Evolutionary conservation across 208 protist species (phyloP).

Genomic region (Crithidia sp.): DNA sequence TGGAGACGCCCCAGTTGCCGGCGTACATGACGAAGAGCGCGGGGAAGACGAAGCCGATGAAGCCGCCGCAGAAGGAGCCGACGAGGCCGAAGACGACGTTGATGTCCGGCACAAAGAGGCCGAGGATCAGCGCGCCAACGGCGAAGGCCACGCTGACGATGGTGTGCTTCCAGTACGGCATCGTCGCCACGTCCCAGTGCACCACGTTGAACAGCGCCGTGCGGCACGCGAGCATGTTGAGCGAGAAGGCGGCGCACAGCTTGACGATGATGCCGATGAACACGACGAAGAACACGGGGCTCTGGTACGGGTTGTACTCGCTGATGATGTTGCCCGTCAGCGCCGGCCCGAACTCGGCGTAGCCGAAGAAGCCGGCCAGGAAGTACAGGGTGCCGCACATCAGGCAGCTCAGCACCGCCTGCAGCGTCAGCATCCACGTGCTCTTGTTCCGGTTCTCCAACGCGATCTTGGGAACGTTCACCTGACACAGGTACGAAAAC

Average conservation of each 20-base stretch:
- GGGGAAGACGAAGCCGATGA: slow-evolving; percentile 79
- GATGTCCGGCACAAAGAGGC: slow-evolving; percentile 72
- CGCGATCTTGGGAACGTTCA: slow-evolving; percentile 2
- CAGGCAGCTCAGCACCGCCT: too few species aligned
- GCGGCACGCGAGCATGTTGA: slow-evolving; percentile 62
- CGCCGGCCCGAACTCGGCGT: slow-evolving; percentile 68
- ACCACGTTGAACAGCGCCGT: slow-evolving; percentile 60
- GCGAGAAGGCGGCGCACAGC: slow-evolving; percentile 52
- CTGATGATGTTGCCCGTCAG: slow-evolving; percentile 46
- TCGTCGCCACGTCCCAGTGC: slow-evolving; percentile 46
- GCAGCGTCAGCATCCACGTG: slow-evolving; percentile 45
- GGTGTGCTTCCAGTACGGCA: slow-evolving; percentile 67
- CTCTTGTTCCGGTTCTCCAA: slow-evolving; percentile 41
- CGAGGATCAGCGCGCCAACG: slow-evolving; percentile 43
- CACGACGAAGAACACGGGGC: slow-evolving; percentile 60
- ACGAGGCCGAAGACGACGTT: slow-evolving; percentile 73
- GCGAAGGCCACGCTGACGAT: slow-evolving; percentile 35
- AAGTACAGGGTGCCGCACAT: slow-evolving; percentile 70
- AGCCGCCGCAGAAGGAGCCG: slow-evolving; percentile 67
- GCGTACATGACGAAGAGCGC: slow-evolving; percentile 70
- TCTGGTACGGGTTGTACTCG: slow-evolving; percentile 61
- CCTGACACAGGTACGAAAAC: slow-evolving; percentile 78
- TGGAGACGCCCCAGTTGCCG: slow-evolving; percentile 50
- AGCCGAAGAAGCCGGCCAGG: slow-evolving; percentile 65
- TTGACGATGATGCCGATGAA: slow-evolving; percentile 74